These are phyloP conservation scores for Malassezia vespertilionis DNA, from an alignment of 1,284 basidiomycete genomes.

Conservation along the genomic window DNA sequence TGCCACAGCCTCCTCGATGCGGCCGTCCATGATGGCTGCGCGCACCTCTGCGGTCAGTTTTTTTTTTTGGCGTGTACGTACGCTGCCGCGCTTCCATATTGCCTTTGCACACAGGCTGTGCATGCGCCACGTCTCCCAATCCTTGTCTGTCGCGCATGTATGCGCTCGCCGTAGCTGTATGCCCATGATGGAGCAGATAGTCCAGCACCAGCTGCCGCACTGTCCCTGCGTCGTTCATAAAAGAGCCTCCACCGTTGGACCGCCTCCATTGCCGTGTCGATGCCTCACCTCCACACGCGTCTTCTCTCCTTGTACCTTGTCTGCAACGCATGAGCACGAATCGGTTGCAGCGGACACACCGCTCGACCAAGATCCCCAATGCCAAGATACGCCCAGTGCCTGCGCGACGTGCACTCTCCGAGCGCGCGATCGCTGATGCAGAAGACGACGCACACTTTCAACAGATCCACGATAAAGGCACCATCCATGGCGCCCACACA, in stretches of 20 bases:
- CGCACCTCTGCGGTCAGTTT: slow-evolving; percentile 3
- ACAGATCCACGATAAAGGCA: slow-evolving; percentile 33
- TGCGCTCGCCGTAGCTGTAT: slow-evolving; percentile 63
- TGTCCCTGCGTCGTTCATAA: too few relatives aligned
- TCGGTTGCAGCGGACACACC: slow-evolving; percentile 28
- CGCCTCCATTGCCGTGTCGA: too few relatives aligned
- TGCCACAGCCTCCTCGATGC: slow-evolving; percentile 59
- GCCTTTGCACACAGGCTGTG: too few relatives aligned
- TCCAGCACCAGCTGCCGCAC: slow-evolving; percentile 61
- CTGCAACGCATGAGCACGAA: slow-evolving; percentile 20
- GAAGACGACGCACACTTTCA: slow-evolving; percentile 36
- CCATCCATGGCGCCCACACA: slow-evolving; percentile 34
- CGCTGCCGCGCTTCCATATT: slow-evolving; percentile 11
- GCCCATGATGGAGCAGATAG: slow-evolving; percentile 66
- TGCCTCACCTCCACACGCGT: not conserved
- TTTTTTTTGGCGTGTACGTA: slow-evolving; percentile 3
- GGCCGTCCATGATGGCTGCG: slow-evolving; percentile 57
- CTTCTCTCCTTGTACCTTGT: not conserved
- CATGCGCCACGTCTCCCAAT: too few relatives aligned
- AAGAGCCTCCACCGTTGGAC: too few relatives aligned
- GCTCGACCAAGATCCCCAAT: slow-evolving; percentile 44
- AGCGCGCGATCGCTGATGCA: slow-evolving; percentile 21
- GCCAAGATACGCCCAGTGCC: slow-evolving; percentile 37
- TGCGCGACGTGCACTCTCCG: not conserved
- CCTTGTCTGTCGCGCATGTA: too few relatives aligned